phyloP scores from a whole-genome alignment of 2,329 filamentous ascomycete species.

The Arthrinium phaeospermum region DNA sequence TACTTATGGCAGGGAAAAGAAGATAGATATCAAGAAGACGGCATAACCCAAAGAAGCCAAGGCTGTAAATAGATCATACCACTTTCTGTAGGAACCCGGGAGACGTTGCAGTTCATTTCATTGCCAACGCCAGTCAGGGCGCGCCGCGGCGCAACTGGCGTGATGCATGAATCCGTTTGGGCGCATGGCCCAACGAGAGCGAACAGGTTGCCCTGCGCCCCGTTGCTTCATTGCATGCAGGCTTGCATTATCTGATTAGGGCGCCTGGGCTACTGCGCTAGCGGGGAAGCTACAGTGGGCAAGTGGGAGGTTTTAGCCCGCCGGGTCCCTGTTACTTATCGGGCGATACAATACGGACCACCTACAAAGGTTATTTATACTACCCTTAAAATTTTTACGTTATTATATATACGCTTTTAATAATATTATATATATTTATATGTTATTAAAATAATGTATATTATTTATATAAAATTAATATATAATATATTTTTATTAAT shows the following conservation, averaged over 20 bases:
- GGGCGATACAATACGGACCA: too few relatives aligned
- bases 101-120: neutral
- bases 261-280: neutral
- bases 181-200: neutral
- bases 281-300: neutral
- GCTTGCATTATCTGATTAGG: slow-evolving; percentile 3
- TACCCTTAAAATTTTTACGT: neutral
- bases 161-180: neutral
- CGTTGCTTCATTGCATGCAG: neutral
- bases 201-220: neutral
- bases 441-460: too few relatives aligned
- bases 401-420: too few relatives aligned
- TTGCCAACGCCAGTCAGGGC: neutral
- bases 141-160: neutral
- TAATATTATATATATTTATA: too few relatives aligned
- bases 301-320: neutral
- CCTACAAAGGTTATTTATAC: too few relatives aligned
- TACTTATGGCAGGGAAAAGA: neutral
- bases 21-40: neutral
- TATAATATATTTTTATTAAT: too few relatives aligned
- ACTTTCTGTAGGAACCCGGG: neutral
- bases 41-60: neutral
- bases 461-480: too few relatives aligned
- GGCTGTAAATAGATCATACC: neutral
- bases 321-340: neutral